These are phyloP conservation scores for Funneliformis geosporum DNA, from an alignment of 192 early-diverging fungal species.

Conservation along the genomic window DNA sequence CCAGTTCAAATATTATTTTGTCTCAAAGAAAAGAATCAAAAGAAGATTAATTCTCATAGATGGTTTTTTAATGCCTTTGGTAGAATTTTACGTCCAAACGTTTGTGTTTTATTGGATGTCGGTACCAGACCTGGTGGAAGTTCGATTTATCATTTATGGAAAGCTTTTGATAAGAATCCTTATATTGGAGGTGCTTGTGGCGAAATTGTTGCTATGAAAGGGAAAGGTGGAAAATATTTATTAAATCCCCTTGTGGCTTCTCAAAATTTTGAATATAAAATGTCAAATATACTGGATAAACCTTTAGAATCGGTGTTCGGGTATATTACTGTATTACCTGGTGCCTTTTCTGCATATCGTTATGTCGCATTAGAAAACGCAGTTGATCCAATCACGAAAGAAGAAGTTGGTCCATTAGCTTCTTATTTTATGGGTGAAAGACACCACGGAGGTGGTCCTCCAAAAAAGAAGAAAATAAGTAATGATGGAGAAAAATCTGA, in stretches of 20 bases:
- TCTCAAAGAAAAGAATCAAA: conserved; percentile 90
- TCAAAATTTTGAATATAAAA: conserved; percentile 76
- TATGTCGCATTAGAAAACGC: conserved; percentile 72
- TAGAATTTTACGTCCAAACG: conserved; percentile 57
- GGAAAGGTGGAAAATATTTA: conserved; percentile 56
- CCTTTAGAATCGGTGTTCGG: conserved; percentile 82
- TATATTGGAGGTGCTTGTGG: conserved; percentile 68
- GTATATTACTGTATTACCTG: conserved; percentile 84
- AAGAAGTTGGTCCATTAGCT: conserved; percentile 59
- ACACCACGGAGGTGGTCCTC: conserved; percentile 47
- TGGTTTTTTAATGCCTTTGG: conserved; percentile 75
- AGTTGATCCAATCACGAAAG: conserved; percentile 17
- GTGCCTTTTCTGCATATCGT: conserved; percentile 86
- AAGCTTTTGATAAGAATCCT: conserved; percentile 60
- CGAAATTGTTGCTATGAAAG: conserved; percentile 69
- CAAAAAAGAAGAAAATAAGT: no score
- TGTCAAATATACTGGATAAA: conserved; percentile 69
- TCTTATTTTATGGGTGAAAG: conserved; percentile 78
- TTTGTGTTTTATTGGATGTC: conserved; percentile 67
- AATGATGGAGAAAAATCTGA: neutral
- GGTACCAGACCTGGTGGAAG: conserved; percentile 60
- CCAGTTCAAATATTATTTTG: conserved; percentile 84
- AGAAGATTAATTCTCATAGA: conserved; percentile 84
- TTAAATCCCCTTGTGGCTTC: conserved; percentile 61
- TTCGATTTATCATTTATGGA: conserved; percentile 70